Base-by-base conservation (phyloP, 345 rosid species). In the Sapria himalayana region DNA sequence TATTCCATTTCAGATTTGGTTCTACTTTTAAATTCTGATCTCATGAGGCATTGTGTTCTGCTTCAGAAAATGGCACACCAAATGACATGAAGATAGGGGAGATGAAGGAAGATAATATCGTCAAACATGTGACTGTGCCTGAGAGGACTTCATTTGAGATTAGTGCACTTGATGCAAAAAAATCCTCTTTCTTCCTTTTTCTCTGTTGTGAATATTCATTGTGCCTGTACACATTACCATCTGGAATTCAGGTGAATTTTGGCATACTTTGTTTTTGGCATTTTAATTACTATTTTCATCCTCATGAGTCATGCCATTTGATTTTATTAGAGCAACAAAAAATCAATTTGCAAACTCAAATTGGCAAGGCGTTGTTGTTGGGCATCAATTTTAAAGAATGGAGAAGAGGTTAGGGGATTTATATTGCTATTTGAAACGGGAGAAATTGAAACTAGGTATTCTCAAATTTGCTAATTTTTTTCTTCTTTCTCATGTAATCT, bases 291-390 rank as follows among this genome's bases (percentile, higher is more conserved):
- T 45, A n/a, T n/a, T n/a, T n/a, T n/a, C n/a, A n/a, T n/a, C n/a
- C n/a, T n/a, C n/a, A n/a, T n/a, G n/a, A n/a, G n/a, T n/a, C n/a
- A n/a, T n/a, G n/a, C n/a, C n/a, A n/a, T n/a, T n/a, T 61, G 45
- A 33, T 59, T 58, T 57, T n/a, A n/a, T n/a, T 52, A 76, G 94
- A 80, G 74, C 41, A 49, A 63, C 32, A 41, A 34, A 37, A 64
- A 64, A 46, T 57, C 71, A 49, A 46, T 58, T 44, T 34, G 16
- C 48, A 66, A 65, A 57, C 64, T 73, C 45, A 66, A 58, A 47
- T 73, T 67, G 48, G 55, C 43, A 43, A 70, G 71, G 35, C 69
- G 66, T 37, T 81, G 94, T 51, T 70, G 85, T 62, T 82, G 92
- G 94, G 63, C 72, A 50, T 50, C 85, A 52, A 64, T 44, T 46